These are phyloP conservation scores for Eucalyptus microcorys DNA, from an alignment of 345 rosid genomes.

Conservation along the genomic window DNA sequence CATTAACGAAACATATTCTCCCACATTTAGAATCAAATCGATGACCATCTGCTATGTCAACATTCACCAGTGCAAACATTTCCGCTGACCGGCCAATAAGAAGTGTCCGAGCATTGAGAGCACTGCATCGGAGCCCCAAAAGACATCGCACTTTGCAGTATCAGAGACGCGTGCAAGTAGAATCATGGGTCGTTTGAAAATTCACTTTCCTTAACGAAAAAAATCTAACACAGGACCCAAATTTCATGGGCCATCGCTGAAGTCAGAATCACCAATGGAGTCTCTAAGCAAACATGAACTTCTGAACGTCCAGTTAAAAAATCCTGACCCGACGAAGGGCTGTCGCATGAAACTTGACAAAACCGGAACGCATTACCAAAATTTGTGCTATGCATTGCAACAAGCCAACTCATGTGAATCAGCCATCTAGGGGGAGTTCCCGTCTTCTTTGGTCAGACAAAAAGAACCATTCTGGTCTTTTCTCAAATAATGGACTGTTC, in stretches of 20 bases:
- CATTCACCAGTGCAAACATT: neutral
- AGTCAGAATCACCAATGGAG: neutral
- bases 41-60: neutral
- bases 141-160: neutral
- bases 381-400: neutral
- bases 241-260: neutral
- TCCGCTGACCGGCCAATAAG: neutral
- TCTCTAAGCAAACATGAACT: neutral
- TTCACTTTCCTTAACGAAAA: neutral
- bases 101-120: neutral
- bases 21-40: neutral
- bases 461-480: no score
- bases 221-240: neutral
- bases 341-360: neutral
- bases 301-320: neutral
- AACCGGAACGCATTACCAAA: neutral
- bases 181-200: neutral
- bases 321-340: neutral
- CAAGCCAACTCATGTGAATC: neutral
- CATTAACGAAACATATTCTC: neutral
- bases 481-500: neutral
- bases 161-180: neutral
- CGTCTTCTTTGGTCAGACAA: neutral
- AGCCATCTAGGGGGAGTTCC: constrained; percentile 58
- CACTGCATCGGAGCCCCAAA: neutral